Percentiles rank a stretch among this genome's conserved stretches.
phyloP scores from a whole-genome alignment of 495 filamentous ascomycete species.

The Penicillium egyptiacum region DNA sequence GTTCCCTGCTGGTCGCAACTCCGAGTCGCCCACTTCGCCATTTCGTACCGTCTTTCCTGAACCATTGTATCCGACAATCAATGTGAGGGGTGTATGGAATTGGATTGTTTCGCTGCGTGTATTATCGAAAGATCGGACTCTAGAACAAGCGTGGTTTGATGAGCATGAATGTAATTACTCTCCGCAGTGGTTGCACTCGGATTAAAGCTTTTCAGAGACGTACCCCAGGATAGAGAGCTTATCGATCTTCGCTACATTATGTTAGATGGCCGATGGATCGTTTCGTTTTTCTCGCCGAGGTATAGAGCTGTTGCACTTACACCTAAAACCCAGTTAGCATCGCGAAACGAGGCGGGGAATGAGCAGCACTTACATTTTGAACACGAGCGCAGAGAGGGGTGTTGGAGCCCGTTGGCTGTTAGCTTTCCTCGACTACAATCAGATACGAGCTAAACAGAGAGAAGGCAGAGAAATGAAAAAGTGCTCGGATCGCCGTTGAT shows the following conservation, averaged over 20 bases:
- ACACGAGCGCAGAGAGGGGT: conserved; percentile 1
- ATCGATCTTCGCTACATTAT: conserved; percentile 67
- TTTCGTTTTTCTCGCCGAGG: neutral
- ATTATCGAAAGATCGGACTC: conserved; percentile 90
- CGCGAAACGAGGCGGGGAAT: conserved; percentile 8
- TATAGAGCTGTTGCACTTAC: conserved; percentile 24
- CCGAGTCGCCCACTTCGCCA: neutral
- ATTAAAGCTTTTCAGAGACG: conserved; percentile 13
- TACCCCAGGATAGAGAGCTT: conserved; percentile 82
- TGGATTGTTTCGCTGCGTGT: conserved; percentile 74
- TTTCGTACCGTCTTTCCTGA: conserved; percentile 81
- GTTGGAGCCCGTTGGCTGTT: conserved; percentile 1
- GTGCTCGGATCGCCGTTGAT: conserved; percentile 17
- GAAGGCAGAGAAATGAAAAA: neutral
- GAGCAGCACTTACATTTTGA: conserved; percentile 27
- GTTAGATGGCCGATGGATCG: conserved; percentile 15
- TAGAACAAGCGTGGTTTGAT: conserved; percentile 26
- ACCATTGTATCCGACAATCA: conserved; percentile 96
- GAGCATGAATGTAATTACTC: conserved; percentile 3
- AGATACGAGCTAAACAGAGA: neutral
- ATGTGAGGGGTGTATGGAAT: conserved; percentile 85
- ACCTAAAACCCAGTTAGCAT: conserved; percentile 30
- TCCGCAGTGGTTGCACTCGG: conserved; percentile 7
- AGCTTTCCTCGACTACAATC: neutral
- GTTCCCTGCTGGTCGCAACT: neutral